Evolutionary conservation across 495 filamentous ascomycete species (phyloP).

Genomic region (Penicillium ucsense): DNA sequence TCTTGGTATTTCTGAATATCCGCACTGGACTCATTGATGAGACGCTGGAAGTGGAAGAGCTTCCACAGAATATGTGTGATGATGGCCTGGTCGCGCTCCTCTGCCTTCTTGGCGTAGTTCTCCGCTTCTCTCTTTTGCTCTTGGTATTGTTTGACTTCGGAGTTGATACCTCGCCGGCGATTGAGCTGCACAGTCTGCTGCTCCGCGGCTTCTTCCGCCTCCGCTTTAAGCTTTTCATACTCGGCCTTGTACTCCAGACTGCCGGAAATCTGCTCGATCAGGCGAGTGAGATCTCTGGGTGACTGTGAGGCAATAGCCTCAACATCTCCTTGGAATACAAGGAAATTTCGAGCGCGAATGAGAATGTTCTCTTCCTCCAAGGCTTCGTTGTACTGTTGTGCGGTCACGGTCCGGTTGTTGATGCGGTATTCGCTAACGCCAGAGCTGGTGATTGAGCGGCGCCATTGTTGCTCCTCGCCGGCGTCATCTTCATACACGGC

Average conservation of each 20-base stretch:
- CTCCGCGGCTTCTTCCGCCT: conserved; percentile 78
- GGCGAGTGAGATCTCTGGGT: conserved; percentile 81
- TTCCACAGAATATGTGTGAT: conserved; percentile 97
- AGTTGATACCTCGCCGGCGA: conserved; percentile 87
- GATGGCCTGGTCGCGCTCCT: conserved; percentile 84
- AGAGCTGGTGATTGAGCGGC: conserved; percentile 78
- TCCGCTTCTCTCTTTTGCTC: conserved; percentile 96
- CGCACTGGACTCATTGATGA: conserved; percentile 83
- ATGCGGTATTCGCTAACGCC: conserved; percentile 94
- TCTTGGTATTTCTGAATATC: conserved; percentile 93
- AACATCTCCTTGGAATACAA: conserved; percentile 97
- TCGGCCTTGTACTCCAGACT: conserved; percentile 92
- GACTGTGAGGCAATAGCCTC: conserved; percentile 95
- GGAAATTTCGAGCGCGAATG: conserved; percentile 94
- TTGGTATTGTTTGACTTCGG: conserved; percentile 93
- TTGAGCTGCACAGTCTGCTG: conserved; percentile 80
- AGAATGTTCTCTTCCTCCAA: conserved; percentile 92
- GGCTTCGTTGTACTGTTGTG: conserved; percentile 86
- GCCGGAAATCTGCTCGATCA: conserved; percentile 96
- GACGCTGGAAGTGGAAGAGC: conserved; percentile 85
- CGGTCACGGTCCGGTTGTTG: conserved; percentile 81
- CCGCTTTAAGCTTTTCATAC: conserved; percentile 79
- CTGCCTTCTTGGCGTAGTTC: conserved; percentile 74
- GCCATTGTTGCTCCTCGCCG: conserved; percentile 92
- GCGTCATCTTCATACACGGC: conserved; percentile 97